Evolutionary conservation across 225 moss, liverwort and hornwort species (phyloP).

Genomic region (Pseudoscleropodium purum): DNA sequence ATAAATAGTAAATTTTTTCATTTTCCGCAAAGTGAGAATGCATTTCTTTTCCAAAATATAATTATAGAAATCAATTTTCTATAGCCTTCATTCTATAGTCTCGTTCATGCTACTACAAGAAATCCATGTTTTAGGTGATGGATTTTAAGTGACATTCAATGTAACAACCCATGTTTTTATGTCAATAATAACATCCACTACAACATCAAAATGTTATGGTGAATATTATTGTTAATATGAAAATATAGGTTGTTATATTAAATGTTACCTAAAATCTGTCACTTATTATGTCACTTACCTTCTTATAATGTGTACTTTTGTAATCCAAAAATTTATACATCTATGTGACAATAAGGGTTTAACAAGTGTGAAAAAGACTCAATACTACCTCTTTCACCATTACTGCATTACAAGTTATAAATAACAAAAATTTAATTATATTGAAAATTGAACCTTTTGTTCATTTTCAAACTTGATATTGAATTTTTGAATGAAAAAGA

Average conservation of each 20-base stretch:
- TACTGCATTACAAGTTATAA: rapidly evolving
- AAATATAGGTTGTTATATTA: no score
- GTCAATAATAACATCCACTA: no score
- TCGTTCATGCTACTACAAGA: neutral
- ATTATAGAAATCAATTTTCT: neutral
- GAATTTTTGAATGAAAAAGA: neutral
- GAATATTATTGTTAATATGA: no score
- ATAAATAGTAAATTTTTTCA: neutral
- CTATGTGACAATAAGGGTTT: neutral
- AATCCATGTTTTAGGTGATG: no score
- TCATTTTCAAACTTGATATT: neutral
- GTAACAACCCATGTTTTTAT: no score
- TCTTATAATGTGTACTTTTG: no score
- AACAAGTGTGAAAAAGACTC: neutral
- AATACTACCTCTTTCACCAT: neutral
- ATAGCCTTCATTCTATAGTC: neutral
- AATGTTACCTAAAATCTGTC: no score
- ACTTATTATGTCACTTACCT: no score
- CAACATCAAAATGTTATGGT: no score
- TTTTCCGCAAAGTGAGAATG: neutral
- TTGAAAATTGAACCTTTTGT: neutral
- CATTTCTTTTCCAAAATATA: neutral
- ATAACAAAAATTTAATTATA: neutral
- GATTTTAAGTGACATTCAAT: no score
- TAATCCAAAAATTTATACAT: neutral